phyloP scores from a whole-genome alignment of 257 asterid genomes.

The Solanum piurae region DNA sequence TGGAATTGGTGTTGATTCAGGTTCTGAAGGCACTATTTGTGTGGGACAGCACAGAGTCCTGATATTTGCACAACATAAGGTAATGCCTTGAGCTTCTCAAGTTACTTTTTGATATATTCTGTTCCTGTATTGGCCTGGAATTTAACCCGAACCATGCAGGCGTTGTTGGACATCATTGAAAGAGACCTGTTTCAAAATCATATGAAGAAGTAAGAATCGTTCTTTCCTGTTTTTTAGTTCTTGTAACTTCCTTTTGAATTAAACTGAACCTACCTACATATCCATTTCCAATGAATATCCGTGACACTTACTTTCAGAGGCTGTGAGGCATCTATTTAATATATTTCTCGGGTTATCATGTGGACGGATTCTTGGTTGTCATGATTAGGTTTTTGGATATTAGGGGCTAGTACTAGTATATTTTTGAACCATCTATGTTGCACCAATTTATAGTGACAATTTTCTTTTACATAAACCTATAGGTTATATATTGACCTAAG shows the following conservation, averaged over 20 bases:
- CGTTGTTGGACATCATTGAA: slow-evolving; percentile 82
- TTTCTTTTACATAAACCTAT: not conserved
- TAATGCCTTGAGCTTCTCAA: slow-evolving; percentile 14
- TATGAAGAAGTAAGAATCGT: slow-evolving; percentile 68
- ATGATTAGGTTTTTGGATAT: not conserved
- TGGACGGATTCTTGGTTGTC: not conserved
- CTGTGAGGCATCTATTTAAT: not conserved
- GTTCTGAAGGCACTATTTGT: slow-evolving; percentile 60
- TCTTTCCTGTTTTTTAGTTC: not conserved
- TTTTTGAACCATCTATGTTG: not conserved
- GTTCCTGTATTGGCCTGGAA: not conserved
- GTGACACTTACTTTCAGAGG: not conserved
- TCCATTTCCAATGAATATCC: not conserved
- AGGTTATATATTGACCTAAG: not conserved
- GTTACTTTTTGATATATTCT: slow-evolving; percentile 3
- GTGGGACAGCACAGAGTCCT: slow-evolving; percentile 90
- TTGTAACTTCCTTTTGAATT: not conserved
- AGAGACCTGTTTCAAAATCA: slow-evolving; percentile 78
- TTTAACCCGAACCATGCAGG: slow-evolving; percentile 39
- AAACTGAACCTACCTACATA: not conserved
- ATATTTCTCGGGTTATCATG: not conserved
- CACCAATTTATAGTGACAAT: not conserved
- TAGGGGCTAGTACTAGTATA: not conserved
- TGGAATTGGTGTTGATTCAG: slow-evolving; percentile 89
- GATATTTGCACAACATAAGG: slow-evolving; percentile 98